Base-by-base conservation (phyloP, 768 basidiomycete genomes). In the Auricularia cornea region DNA sequence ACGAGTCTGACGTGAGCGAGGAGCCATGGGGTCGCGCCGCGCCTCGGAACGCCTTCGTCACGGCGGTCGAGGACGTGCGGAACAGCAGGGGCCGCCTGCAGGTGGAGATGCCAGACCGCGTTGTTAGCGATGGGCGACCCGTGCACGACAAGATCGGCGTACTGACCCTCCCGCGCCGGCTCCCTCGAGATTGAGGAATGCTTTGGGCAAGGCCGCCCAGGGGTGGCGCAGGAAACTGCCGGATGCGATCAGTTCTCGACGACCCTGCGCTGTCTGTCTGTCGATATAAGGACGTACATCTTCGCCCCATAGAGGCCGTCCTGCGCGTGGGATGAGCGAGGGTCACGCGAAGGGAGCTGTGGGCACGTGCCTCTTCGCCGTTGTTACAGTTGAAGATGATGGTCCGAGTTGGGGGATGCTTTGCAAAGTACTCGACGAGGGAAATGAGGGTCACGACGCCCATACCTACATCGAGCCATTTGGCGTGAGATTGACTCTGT, bases 301-400 rank as follows among this genome's bases (percentile, higher is more conserved):
- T 5, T 8, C 48, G 31, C 4, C 11, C 14, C 1, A 56, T 29
- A 57, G 28, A 62, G 31, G 26, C 33, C 31, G 32, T 57, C 44
- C 52, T 38, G 35, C 35, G 35, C 35, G 35, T 8, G 35, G 35
- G 35, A 38, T 38, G 16, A 38, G 35, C 35, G 8, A 38, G 35
- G 35, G 35, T 38, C 1, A 14, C 16, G 1, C 16, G 35, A 8
- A 14, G 35, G 35, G 35, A 38, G 31, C 41, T 23, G 2, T 29
- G 44, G 28, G 33, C n/a, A 14, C 35, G 8, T 14, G 84, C 68
- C 35, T 94, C 91, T 70, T 93, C 92, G 1, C 87, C 91, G 65
- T 93, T 92, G 72, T 94, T 94, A 71, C 91, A 81, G 68, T 92
- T 90, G 77, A 93, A 91, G 3, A 94, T 73, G 5, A 86, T 86